These are phyloP conservation scores for Eucalyptus regnans DNA, from an alignment of 345 rosid genomes.

Conservation along the genomic window DNA sequence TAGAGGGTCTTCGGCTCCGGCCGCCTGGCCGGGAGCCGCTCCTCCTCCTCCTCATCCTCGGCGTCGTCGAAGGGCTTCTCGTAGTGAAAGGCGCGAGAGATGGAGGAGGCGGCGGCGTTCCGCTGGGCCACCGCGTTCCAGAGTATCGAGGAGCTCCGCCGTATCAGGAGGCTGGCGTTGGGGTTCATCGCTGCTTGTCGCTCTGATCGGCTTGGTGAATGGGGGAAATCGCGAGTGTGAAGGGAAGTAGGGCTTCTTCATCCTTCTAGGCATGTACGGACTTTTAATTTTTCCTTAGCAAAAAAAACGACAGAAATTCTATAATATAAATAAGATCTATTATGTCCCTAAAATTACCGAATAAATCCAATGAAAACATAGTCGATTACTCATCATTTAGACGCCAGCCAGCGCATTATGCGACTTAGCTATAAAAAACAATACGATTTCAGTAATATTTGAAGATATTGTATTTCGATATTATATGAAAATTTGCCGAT, in stretches of 20 bases:
- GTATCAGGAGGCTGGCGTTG: slow-evolving; percentile 26
- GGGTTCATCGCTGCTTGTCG: slow-evolving; percentile 5
- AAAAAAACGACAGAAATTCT: background rate
- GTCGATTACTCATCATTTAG: background rate
- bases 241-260: background rate
- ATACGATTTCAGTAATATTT: background rate
- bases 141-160: slow-evolving; percentile 11
- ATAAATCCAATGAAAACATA: background rate
- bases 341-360: background rate
- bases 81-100: slow-evolving; percentile 26
- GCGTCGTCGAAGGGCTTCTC: slow-evolving; percentile 45
- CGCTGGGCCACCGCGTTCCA: background rate
- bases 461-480: background rate
- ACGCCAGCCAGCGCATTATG: background rate
- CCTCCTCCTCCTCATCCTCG: slow-evolving; percentile 27
- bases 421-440: background rate
- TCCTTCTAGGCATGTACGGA: background rate
- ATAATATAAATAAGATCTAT: background rate
- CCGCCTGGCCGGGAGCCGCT: slow-evolving; percentile 50
- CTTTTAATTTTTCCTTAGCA: background rate
- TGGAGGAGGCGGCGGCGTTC: background rate
- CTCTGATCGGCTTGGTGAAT: background rate
- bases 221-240: background rate
- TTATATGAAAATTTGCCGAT: background rate
- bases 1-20: slow-evolving; percentile 71